phyloP scores from a whole-genome alignment of 2,329 filamentous ascomycete species.

The Cucurbitaria berberidis region DNA sequence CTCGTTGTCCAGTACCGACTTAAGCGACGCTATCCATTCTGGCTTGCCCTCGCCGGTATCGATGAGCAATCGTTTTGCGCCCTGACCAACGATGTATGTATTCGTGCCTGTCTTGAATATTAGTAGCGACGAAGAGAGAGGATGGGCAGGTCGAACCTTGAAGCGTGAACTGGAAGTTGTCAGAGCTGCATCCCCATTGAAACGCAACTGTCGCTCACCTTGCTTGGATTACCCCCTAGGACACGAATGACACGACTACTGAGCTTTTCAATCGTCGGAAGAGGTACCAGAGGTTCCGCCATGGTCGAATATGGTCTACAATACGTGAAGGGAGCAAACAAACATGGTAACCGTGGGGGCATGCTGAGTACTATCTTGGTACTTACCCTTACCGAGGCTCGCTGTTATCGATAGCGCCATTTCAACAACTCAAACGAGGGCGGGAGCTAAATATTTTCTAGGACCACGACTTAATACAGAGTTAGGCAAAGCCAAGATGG shows the following conservation, averaged over 20 bases:
- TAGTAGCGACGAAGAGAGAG: conserved; percentile 6
- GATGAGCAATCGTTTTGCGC: conserved; percentile 75
- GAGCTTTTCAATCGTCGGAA: conserved; percentile 78
- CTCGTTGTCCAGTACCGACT: conserved; percentile 69
- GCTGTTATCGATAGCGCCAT: conserved; percentile 35
- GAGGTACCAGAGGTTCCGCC: conserved; percentile 65
- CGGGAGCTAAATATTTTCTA: conserved; percentile 29
- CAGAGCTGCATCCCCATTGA: conserved; percentile 8
- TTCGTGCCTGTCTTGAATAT: conserved; percentile 73
- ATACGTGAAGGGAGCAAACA: conserved; percentile 21
- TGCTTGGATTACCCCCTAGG: conserved; percentile 88
- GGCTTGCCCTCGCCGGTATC: conserved; percentile 87
- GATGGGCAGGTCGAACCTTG: conserved; percentile 56
- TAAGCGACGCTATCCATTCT: conserved; percentile 73
- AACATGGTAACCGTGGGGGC: conserved; percentile 28
- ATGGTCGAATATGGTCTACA: conserved; percentile 54
- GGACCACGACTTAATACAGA: conserved; percentile 15
- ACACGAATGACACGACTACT: conserved; percentile 82
- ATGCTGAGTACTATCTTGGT: conserved; percentile 29
- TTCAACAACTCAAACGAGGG: conserved; percentile 11
- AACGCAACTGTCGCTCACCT: conserved; percentile 56
- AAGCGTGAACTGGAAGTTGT: conserved; percentile 60
- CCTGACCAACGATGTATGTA: conserved; percentile 88
- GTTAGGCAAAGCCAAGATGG: conserved; percentile 24
- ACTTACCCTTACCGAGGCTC: conserved; percentile 28